A percentile compares a stretch with the other conserved stretches of the same genome.
Conservation (phyloP, 2,329 filamentous ascomycete species). For the Rachicladosporium sp. region DNA sequence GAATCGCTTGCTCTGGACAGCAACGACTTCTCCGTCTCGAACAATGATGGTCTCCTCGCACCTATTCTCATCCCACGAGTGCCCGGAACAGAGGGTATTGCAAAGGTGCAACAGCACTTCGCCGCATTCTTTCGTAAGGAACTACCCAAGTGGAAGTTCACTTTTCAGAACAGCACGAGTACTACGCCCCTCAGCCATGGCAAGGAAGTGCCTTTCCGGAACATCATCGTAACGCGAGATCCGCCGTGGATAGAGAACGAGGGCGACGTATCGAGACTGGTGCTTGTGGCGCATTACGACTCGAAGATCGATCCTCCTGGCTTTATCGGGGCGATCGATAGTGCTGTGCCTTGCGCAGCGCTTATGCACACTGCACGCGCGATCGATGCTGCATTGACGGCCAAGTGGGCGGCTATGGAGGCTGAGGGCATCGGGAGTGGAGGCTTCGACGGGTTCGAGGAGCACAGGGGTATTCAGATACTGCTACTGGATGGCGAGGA, state of each 20-base stretch:
- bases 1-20: constrained; percentile 58
- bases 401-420: constrained; percentile 68
- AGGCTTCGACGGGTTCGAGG: constrained; percentile 28
- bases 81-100: constrained; percentile 68
- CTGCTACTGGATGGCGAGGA: constrained; percentile 89
- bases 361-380: constrained; percentile 73
- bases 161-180: constrained; percentile 82
- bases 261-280: constrained; percentile 69
- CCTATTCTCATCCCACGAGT: constrained; percentile 83
- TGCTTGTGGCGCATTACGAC: constrained; percentile 89
- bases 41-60: constrained; percentile 61
- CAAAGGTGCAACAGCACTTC: constrained; percentile 66
- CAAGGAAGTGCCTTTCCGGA: constrained; percentile 66
- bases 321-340: constrained; percentile 90
- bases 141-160: constrained; percentile 67
- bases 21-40: constrained; percentile 53
- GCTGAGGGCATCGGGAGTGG: constrained; percentile 26
- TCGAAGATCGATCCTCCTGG: constrained; percentile 67
- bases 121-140: constrained; percentile 63
- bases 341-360: constrained; percentile 87
- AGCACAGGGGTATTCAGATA: constrained; percentile 75
- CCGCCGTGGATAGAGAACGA: constrained; percentile 59
- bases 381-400: constrained; percentile 65
- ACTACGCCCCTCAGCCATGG: constrained; percentile 65
- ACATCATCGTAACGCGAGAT: constrained; percentile 76